Percentiles rank a stretch among this genome's conserved stretches.
phyloP scores from a whole-genome alignment of 352 stramenopile genomes.

The Globisporangium solare region DNA sequence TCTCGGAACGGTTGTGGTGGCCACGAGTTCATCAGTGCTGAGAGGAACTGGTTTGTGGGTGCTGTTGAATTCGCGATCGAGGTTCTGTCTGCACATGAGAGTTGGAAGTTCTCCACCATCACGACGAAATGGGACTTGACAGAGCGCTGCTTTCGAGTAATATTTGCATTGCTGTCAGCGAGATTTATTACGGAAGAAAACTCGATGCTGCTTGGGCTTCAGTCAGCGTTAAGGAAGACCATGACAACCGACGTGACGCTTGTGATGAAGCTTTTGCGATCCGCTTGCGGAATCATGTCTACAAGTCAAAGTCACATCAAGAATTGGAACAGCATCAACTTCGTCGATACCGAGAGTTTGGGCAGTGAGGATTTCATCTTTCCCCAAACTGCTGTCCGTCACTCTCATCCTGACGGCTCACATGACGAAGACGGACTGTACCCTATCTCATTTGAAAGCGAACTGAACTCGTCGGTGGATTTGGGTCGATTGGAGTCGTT shows the following conservation, averaged over 20 bases:
- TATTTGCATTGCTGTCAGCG: conserved; percentile 41
- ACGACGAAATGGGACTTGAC: conserved; percentile 36
- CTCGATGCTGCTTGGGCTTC: conserved; percentile 40
- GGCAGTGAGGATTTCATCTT: conserved; percentile 12
- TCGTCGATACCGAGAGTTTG: background rate
- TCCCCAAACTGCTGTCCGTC: conserved; percentile 3
- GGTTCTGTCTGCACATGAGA: conserved; percentile 54
- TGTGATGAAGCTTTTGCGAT: conserved; percentile 56
- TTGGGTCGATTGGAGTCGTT: conserved; percentile 33
- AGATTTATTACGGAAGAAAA: conserved; percentile 32
- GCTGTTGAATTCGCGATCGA: conserved; percentile 56
- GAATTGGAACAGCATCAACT: conserved; percentile 14
- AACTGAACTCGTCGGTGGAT: conserved; percentile 14
- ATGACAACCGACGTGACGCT: conserved; percentile 47
- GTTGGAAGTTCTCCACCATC: conserved; percentile 48
- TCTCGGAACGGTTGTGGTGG: background rate
- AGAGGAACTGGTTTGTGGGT: conserved; percentile 46
- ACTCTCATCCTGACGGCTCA: conserved; percentile 3
- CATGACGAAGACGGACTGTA: conserved; percentile 17
- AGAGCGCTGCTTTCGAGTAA: conserved; percentile 47
- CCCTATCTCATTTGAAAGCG: conserved; percentile 30
- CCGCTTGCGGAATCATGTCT: conserved; percentile 27
- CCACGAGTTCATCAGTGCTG: conserved; percentile 13
- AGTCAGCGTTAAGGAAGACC: conserved; percentile 39
- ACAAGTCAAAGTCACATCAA: conserved; percentile 9